Conservation (phyloP, 2,329 filamentous ascomycete species). For the Gaeumannomyces tritici region DNA sequence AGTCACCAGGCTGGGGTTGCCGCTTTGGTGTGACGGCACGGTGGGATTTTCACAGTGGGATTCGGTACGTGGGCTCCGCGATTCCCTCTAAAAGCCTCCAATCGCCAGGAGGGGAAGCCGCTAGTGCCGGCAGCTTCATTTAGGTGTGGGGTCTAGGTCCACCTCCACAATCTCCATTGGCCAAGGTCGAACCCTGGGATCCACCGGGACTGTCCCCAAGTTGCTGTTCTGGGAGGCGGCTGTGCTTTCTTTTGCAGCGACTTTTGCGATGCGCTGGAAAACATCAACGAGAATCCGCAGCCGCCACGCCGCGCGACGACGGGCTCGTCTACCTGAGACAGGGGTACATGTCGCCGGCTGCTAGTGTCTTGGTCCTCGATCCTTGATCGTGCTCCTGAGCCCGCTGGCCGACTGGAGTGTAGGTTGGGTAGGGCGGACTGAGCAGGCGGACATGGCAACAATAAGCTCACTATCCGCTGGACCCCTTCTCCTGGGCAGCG, state of each 20-base stretch:
- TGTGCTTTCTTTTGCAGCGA: neutral
- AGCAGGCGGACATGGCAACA: neutral
- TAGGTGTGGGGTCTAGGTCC: neutral
- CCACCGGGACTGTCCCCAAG: too few relatives aligned
- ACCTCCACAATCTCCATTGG: neutral
- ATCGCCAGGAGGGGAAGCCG: neutral
- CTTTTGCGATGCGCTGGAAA: neutral
- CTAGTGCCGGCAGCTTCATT: neutral
- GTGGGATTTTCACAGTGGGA: neutral
- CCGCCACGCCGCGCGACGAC: too few relatives aligned
- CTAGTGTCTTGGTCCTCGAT: too few relatives aligned
- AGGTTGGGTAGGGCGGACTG: neutral
- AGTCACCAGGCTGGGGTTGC: neutral
- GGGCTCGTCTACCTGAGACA: neutral
- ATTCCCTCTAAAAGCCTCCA: constrained; percentile 1
- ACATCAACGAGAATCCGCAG: neutral
- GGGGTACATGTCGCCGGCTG: too few relatives aligned
- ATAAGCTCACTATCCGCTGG: neutral
- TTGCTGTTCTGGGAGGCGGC: too few relatives aligned
- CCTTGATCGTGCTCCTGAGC: neutral
- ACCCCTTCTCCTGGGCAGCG: neutral
- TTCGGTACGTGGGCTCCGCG: neutral
- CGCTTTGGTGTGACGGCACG: neutral
- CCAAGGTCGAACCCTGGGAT: too few relatives aligned
- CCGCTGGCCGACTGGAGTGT: too few relatives aligned